Conservation (phyloP, 805 yeast species). For the Candida golubevii region DNA sequence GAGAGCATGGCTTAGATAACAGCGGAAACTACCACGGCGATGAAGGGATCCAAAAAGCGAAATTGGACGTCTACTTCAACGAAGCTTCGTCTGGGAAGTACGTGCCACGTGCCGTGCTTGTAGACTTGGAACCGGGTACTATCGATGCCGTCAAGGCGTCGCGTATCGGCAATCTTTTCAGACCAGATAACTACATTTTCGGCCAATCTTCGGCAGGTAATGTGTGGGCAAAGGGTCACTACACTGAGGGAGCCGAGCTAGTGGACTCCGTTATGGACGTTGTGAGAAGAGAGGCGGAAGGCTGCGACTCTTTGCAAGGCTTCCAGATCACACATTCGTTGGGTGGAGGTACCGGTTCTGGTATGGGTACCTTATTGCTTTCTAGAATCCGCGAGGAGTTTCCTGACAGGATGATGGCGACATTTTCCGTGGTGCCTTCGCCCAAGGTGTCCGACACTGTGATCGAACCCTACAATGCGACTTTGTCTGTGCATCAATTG, state of each 20-base stretch:
- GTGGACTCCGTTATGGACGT: constrained; percentile 87
- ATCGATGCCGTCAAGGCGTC: constrained; percentile 81
- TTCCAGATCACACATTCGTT: constrained; percentile 70
- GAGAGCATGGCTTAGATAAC: constrained; percentile 77
- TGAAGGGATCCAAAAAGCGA: constrained; percentile 43
- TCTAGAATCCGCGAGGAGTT: constrained; percentile 87
- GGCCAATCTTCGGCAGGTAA: constrained; percentile 94
- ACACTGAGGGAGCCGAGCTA: constrained; percentile 94
- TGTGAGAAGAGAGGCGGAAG: constrained; percentile 90
- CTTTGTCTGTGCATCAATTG: constrained; percentile 84
- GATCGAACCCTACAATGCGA: constrained; percentile 92
- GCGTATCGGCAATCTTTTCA: constrained; percentile 76
- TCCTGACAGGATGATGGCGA: constrained; percentile 95
- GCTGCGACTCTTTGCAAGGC: constrained; percentile 89
- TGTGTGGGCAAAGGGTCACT: constrained; percentile 96
- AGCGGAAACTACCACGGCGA: constrained; percentile 62
- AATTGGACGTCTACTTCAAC: constrained; percentile 79
- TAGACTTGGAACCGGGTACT: constrained; percentile 93
- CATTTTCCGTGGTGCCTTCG: constrained; percentile 89
- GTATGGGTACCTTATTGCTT: constrained; percentile 88
- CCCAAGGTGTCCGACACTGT: constrained; percentile 91
- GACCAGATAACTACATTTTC: constrained; percentile 87
- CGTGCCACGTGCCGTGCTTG: constrained; percentile 90
- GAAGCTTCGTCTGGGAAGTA: constrained; percentile 85
- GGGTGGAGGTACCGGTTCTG: constrained; percentile 91